phyloP scores from a whole-genome alignment of 2,329 filamentous ascomycete species.

The Fusarium azukiicola region DNA sequence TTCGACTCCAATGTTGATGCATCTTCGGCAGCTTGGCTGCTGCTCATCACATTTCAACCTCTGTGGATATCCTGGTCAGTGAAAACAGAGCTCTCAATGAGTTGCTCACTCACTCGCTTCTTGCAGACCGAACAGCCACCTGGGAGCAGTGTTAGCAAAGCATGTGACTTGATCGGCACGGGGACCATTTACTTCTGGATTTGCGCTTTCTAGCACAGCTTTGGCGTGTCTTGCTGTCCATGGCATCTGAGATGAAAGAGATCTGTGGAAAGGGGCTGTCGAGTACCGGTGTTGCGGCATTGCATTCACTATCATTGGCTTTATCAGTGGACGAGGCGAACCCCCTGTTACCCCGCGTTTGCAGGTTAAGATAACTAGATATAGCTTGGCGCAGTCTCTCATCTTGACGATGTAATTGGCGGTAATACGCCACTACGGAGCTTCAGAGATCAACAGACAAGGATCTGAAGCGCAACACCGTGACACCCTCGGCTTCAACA shows the following conservation, averaged over 20 bases:
- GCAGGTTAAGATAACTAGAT: not conserved
- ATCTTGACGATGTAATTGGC: conserved; percentile 7
- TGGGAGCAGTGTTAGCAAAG: not conserved
- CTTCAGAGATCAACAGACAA: conserved; percentile 10
- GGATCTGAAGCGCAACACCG: not conserved
- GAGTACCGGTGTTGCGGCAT: not conserved
- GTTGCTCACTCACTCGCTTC: conserved; percentile 24
- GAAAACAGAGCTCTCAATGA: not conserved
- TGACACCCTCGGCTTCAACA: not conserved
- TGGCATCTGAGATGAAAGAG: not conserved
- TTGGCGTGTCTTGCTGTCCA: not conserved
- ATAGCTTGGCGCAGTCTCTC: not conserved
- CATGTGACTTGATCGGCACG: no score
- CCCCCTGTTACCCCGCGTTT: conserved; percentile 19
- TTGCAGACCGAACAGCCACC: conserved; percentile 41
- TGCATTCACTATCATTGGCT: not conserved
- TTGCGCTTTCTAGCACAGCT: conserved; percentile 21
- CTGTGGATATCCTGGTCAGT: conserved; percentile 19
- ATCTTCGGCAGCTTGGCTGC: conserved; percentile 39
- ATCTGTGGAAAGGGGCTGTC: not conserved
- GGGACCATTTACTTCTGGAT: conserved; percentile 20
- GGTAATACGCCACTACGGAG: not conserved
- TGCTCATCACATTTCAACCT: conserved; percentile 47
- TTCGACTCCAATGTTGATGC: conserved; percentile 31
- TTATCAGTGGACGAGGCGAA: not conserved